Evolutionary conservation across 176 grass and related monocot genomes (phyloP), one percentile per base, ranked within the genome.

Genomic region (Bothriochloa decipiens): DNA sequence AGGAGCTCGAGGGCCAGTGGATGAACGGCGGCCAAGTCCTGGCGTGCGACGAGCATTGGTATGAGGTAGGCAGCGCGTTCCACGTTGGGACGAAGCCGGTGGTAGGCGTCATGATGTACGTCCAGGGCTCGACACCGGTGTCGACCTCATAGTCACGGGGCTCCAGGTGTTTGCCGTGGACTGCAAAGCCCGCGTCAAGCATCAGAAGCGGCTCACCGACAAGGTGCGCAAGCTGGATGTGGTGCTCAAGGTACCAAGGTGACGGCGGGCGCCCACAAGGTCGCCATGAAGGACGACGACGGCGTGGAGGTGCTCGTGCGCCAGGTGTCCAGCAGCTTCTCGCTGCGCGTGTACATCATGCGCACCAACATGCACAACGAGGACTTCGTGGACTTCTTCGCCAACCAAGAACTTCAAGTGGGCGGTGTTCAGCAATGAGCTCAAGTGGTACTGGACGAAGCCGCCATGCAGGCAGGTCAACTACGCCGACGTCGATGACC

Each of bases 371-470:
- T 98, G 70, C 91, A 98, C 72, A 98, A 98, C 67, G 92, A 98
- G 76, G 92, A 98, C 70, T 98, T 77, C 25, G 96, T 98, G 67
- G 77, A 82, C 5, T 98, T 98, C 87, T 89, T 98, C 53, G 74
- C 88, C 37, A n/a, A 77, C 88, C 3, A 90, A 87, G 39, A 39
- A 93, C 77, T 98, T 98, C 93, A 98, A 98, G 72, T 95, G 96
- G 96, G 89, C 89, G 0, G 96, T 95, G 68, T 98, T 98, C 68
- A 91, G 85, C 7, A 98, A 95, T 71, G 96, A 98, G 93, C 92
- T 93, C 57, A 98, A 98, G 83, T 98, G 96, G 96, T 95, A 95
- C 89, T 92, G 89, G 83, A 98, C 96, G 15, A 93, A 98, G 86
- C 87, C 93, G 55, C 80, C 90, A 84, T 87, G 84, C 27, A 93